Conservation (phyloP, 179 eudicot species). For the Spinacia oleracea region DNA sequence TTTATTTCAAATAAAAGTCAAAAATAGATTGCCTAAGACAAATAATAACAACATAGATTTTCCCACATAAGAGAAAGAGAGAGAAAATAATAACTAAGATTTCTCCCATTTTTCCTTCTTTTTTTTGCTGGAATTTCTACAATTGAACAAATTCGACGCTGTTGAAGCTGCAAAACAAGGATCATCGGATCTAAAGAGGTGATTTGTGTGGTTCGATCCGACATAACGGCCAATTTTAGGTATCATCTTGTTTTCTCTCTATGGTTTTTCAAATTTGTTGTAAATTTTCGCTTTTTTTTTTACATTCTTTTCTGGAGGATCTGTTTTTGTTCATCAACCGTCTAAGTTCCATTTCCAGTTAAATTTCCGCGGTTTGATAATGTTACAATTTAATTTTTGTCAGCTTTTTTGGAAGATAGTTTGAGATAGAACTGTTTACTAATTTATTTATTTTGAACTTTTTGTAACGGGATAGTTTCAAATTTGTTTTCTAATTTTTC, state of each 20-base stretch:
- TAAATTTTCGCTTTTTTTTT: background rate
- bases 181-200: slow-evolving; percentile 7
- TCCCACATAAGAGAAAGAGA: background rate
- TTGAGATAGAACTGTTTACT: background rate
- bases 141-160: background rate
- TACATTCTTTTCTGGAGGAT: background rate
- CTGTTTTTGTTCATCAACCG: background rate
- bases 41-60: background rate
- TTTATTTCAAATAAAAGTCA: slow-evolving; percentile 6
- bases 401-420: background rate
- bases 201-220: background rate
- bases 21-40: slow-evolving; percentile 3
- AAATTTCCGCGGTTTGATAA: background rate
- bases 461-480: no score
- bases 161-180: background rate
- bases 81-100: no score
- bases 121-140: background rate
- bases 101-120: background rate
- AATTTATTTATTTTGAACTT: no score
- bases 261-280: background rate
- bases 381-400: background rate
- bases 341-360: background rate
- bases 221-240: slow-evolving; percentile 20
- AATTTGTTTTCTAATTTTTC: no score
- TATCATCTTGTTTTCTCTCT: background rate